phyloP scores from a whole-genome alignment of 305 asterid species.

The Fraxinus sp. region DNA sequence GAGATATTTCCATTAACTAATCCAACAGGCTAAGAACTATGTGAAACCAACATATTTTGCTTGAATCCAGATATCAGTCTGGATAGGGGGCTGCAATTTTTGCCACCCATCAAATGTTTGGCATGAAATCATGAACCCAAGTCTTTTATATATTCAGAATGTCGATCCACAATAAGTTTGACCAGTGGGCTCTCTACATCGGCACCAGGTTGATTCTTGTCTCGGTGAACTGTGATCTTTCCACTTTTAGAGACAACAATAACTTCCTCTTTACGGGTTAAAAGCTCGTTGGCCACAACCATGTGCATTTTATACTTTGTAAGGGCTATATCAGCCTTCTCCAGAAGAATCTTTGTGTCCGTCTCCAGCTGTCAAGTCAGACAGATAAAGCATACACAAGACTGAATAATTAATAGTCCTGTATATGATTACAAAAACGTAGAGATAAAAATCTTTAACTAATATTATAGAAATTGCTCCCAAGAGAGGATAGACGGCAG shows the following conservation, averaged over 20 bases:
- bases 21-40: neutral
- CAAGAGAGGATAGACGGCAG: neutral
- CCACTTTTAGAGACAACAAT: conserved; percentile 58
- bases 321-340: conserved; percentile 80
- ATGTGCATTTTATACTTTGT: conserved; percentile 67
- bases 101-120: neutral
- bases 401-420: neutral
- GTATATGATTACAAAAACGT: neutral
- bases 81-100: neutral
- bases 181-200: conserved; percentile 82
- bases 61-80: neutral
- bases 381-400: neutral
- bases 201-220: conserved; percentile 45
- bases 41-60: neutral
- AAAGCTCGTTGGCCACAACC: conserved; percentile 90
- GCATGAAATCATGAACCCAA: conserved; percentile 23
- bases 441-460: neutral
- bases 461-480: neutral
- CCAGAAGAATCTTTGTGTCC: conserved; percentile 72
- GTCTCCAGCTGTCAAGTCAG: conserved; percentile 68
- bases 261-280: conserved; percentile 91
- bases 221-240: conserved; percentile 55
- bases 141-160: conserved; percentile 50
- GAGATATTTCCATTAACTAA: neutral
- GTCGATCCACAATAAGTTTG: conserved; percentile 60